Percentiles rank a stretch among this genome's conserved stretches.
phyloP scores from a whole-genome alignment of 2,329 filamentous ascomycete species.

The Grosmannia serpens region DNA sequence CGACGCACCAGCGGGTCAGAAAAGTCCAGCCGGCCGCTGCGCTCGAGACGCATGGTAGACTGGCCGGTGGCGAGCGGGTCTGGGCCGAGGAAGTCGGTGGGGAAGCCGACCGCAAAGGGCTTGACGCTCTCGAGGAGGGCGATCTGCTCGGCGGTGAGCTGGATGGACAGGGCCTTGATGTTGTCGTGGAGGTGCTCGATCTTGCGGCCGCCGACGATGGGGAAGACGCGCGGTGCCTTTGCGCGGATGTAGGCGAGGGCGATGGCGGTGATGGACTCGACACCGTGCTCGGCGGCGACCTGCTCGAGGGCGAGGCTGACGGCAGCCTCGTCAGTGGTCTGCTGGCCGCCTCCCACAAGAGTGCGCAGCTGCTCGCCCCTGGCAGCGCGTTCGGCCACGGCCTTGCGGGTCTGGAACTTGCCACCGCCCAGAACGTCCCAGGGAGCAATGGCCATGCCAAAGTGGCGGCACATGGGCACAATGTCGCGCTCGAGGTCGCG shows the following conservation, averaged over 20 bases:
- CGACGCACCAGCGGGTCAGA: slow-evolving; percentile 6
- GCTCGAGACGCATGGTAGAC: neutral
- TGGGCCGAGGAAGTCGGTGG: slow-evolving; percentile 27
- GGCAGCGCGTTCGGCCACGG: slow-evolving; percentile 16
- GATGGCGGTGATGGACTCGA: slow-evolving; percentile 46
- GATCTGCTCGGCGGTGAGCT: slow-evolving; percentile 39
- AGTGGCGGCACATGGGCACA: slow-evolving; percentile 28
- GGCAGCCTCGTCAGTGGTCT: slow-evolving; percentile 36
- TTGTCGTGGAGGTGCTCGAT: slow-evolving; percentile 41
- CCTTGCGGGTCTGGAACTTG: slow-evolving; percentile 30
- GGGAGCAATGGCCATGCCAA: slow-evolving; percentile 41
- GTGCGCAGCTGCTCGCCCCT: slow-evolving; percentile 27
- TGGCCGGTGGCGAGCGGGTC: slow-evolving; percentile 13
- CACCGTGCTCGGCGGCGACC: slow-evolving; percentile 44
- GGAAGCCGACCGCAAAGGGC: slow-evolving; percentile 46
- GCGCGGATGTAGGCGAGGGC: slow-evolving; percentile 39
- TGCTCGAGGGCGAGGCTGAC: slow-evolving; percentile 47
- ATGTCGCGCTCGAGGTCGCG: slow-evolving; percentile 27
- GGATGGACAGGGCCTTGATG: slow-evolving; percentile 40
- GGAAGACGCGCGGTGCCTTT: slow-evolving; percentile 41
- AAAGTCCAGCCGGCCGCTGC: slow-evolving; percentile 2
- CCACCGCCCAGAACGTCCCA: slow-evolving; percentile 49
- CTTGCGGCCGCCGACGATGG: slow-evolving; percentile 40
- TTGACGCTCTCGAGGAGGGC: slow-evolving; percentile 39
- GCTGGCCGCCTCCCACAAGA: slow-evolving; percentile 11